These are phyloP conservation scores for Celoporthe dispersa DNA, from an alignment of 2,329 filamentous ascomycete genomes.

Conservation along the genomic window DNA sequence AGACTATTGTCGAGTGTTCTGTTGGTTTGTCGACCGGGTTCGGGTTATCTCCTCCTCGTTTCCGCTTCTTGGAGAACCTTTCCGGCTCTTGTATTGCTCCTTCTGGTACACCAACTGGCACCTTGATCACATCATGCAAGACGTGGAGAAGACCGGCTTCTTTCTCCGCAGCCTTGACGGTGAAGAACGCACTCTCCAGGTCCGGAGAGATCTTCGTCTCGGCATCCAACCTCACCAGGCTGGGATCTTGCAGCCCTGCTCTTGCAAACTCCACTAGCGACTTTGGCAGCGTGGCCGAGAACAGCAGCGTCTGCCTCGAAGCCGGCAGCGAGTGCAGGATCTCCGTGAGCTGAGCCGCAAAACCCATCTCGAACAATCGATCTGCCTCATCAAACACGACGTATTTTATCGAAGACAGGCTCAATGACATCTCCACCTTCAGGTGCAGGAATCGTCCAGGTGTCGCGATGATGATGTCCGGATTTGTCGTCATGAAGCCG, in stretches of 20 bases:
- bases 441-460: constrained; percentile 95
- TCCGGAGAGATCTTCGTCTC: constrained; percentile 97
- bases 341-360: constrained; percentile 88
- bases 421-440: constrained; percentile 93
- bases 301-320: constrained; percentile 86
- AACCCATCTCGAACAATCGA: constrained; percentile 97
- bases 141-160: constrained; percentile 90
- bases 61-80: constrained; percentile 70
- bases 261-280: constrained; percentile 95
- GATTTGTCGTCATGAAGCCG: constrained; percentile 87
- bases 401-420: constrained; percentile 89
- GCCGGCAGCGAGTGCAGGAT: constrained; percentile 87
- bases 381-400: constrained; percentile 98
- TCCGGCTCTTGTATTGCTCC: constrained; percentile 51
- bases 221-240: constrained; percentile 85
- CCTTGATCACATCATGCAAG: constrained; percentile 88
- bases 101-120: constrained; percentile 72
- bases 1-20: constrained; percentile 91
- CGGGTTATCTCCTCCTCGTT: constrained; percentile 61
- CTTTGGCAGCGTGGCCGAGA: constrained; percentile 92
- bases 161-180: constrained; percentile 89
- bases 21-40: constrained; percentile 73
- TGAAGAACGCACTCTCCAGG: constrained; percentile 94
- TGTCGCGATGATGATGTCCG: constrained; percentile 96
- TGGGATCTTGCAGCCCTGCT: constrained; percentile 90